phyloP scores from a whole-genome alignment of 225 moss, liverwort and hornwort genomes.

The Pseudisothecium myosuroides region DNA sequence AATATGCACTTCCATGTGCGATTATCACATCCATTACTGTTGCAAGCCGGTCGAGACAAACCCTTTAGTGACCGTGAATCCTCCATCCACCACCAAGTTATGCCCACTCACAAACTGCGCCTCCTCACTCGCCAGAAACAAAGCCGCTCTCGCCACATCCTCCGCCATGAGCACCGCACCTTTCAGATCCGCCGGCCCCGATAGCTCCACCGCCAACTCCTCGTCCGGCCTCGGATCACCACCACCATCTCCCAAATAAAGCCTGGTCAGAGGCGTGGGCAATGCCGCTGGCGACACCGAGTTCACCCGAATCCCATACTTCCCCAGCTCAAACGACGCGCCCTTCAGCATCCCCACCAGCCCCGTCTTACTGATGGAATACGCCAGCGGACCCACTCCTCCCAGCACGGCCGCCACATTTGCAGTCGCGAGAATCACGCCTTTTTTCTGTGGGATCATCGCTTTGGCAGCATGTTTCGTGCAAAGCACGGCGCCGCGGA shows the following conservation, averaged over 20 bases:
- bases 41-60: no score
- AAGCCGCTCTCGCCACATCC: background rate
- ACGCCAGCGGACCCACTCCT: background rate
- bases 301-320: slow-evolving; percentile 5
- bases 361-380: background rate
- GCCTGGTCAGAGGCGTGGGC: background rate
- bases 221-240: background rate
- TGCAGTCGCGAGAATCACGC: slow-evolving; percentile 8
- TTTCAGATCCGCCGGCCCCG: background rate
- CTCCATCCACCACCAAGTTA: slow-evolving; percentile 7
- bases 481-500: slow-evolving; percentile 8
- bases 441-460: background rate
- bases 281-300: background rate
- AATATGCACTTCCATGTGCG: background rate
- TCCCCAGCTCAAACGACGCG: background rate
- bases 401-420: background rate
- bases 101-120: background rate
- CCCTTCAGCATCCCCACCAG: background rate
- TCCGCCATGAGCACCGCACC: background rate
- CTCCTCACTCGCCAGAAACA: slow-evolving; percentile 4
- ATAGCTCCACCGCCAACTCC: background rate
- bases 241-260: background rate
- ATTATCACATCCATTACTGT: background rate
- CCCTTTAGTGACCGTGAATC: background rate
- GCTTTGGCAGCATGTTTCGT: slow-evolving; percentile 25